Evolutionary conservation across 75 land plant genomes (phyloP), one percentile per base, ranked within the genome.

Genomic region (Ceratopteris richardii): DNA sequence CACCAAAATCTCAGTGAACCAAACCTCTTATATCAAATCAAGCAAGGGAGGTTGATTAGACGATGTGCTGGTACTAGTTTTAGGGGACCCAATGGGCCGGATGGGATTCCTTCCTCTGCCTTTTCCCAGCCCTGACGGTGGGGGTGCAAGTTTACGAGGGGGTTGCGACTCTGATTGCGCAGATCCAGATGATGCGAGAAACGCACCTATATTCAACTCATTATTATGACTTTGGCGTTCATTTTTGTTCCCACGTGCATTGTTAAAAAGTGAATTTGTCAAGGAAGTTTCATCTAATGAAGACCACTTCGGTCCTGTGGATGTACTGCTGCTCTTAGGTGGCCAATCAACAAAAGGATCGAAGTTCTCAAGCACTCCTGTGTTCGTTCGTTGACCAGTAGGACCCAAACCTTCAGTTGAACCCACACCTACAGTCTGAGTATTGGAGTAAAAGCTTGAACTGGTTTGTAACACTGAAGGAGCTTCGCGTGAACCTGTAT

Each of bases 281-380:
- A 14, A 51, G 46, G 24, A 25, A n/a, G 42, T 0, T 60, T 19
- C 47, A 29, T n/a, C 54, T 65, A 40, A 46, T 16, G 28, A 50
- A 27, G 51, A 37, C 25, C 20, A 1, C 23, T n/a, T 51, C 33
- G 51, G 20, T 26, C 27, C 54, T 23, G 20, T 1, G 26, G 0
- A 14, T 14, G 27, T 24, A 4, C 64, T 62, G 55, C 61, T 74
- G 47, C 63, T 71, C 20, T 66, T 61, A 23, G 76, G 81, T 24
- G 96, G 98, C 98, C 98, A 93, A 52, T 93, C 58, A 10, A 96
- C 96, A 68, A 93, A 93, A 27, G 98, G 98, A 61, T 93, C 98
- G 14, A 77, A 44, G 31, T 85, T 80, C 65, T 86, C 90, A 14
- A 57, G 71, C 66, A 18, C 33, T 50, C 66, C 44, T 9, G 9